Base-by-base conservation (phyloP, 805 yeast species). In the Saturnispora bothae region DNA sequence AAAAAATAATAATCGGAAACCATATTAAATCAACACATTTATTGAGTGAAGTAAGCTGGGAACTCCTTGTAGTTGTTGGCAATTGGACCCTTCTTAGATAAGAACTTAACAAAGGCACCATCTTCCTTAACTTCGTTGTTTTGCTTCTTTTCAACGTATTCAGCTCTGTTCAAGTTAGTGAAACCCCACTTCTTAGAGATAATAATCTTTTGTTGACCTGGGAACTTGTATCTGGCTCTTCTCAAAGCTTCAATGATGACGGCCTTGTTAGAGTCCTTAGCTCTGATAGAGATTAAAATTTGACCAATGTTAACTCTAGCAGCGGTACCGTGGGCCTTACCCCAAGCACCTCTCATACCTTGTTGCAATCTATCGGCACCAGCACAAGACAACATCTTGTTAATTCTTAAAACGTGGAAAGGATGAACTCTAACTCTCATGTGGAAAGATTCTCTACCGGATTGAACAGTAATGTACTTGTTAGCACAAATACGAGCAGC, bases 331-430 rank as follows among this genome's bases (percentile, higher is more conserved):
- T 88, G 96, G 63, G 98, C 98, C 78, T 92, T 92, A 86, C 98
- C 98, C 97, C 97, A 92, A 67, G 98, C 98, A 79, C 94, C 94
- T 85, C 98, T 89, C 98, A 92, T 92, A 88, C 98, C 98, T 77
- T 92, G 97, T 78, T 92, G 98, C 74, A 92, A 81, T 83, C 98
- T 86, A 89, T 92, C 98, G 68, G 98, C 98, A 84, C 98, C 98
- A 76, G 98, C 98, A 79, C 98, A 92, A 65, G 98, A 92, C 95
- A 92, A 86, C 98, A 92, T 92, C 85, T 92, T 92, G 92, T 92
- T 92, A 78, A 92, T 92, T 76, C 98, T 83, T 70, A 92, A 80
- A 57, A 92, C 98, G 80, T 92, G 98, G 97, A 83, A 92, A 60
- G 98, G 98, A 74, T 92, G 98, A 64, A 88, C 97, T 77, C 98